Evolutionary conservation across 139 green algal genomes (phyloP).

Genomic region (Chlamydomonas sphaeroides): DNA sequence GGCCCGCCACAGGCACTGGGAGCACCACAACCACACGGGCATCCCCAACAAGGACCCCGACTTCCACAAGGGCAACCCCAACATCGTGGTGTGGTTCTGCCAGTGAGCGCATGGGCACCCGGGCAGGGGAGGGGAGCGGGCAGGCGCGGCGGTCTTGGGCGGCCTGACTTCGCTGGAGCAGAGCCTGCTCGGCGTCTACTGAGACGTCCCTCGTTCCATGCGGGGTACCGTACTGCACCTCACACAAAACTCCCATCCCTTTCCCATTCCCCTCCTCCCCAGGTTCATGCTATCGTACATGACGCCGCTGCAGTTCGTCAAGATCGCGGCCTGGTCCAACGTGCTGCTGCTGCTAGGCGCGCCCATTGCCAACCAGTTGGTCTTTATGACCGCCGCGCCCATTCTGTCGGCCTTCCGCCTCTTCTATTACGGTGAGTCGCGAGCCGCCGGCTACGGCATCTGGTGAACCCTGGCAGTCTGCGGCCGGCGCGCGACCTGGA

Average conservation of each 20-base stretch:
- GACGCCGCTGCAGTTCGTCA: conserved; percentile 46
- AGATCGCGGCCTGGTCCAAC: conserved; percentile 47
- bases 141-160: no score
- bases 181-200: no score
- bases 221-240: background rate
- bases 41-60: conserved; percentile 35
- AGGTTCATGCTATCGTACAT: conserved; percentile 65
- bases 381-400: conserved; percentile 59
- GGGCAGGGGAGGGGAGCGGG: no score
- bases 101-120: no score
- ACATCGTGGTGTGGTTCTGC: conserved; percentile 46
- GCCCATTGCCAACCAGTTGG: conserved; percentile 49
- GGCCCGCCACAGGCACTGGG: conserved; percentile 50
- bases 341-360: conserved; percentile 46
- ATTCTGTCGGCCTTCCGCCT: conserved; percentile 54
- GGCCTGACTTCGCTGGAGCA: no score
- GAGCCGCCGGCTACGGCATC: no score
- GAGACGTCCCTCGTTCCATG: no score
- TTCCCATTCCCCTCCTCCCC: background rate
- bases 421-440: conserved; percentile 25
- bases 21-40: conserved; percentile 64
- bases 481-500: no score
- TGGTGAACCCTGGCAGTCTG: no score
- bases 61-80: conserved; percentile 55
- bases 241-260: background rate